phyloP scores from a whole-genome alignment of 768 basidiomycete species.

The Hericium erinaceus region DNA sequence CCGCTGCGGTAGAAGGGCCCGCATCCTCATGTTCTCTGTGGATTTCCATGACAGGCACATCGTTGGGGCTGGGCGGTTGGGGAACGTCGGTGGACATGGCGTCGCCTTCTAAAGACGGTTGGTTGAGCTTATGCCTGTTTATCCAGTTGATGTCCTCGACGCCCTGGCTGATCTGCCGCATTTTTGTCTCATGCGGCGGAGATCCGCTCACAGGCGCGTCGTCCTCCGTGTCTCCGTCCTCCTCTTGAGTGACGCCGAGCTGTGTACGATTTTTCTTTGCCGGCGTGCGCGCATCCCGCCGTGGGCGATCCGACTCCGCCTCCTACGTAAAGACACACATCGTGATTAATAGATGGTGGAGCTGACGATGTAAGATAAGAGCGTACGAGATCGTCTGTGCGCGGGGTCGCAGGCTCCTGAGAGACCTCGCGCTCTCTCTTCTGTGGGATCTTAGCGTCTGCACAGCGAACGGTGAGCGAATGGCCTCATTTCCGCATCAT shows the following conservation, averaged over 20 bases:
- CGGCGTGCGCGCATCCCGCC: conserved; percentile 44
- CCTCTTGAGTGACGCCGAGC: conserved; percentile 39
- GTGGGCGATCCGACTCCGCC: conserved; percentile 14
- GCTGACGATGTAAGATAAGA: background rate
- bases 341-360: background rate
- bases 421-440: conserved; percentile 78
- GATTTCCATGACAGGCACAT: conserved; percentile 28
- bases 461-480: background rate
- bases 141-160: conserved; percentile 73
- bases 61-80: conserved; percentile 9
- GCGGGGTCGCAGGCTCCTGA: conserved; percentile 47
- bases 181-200: conserved; percentile 72
- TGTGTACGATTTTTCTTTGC: conserved; percentile 66
- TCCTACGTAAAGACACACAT: conserved; percentile 9
- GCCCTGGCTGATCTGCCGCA: conserved; percentile 68
- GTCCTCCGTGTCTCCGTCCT: conserved; percentile 47
- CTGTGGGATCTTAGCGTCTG: conserved; percentile 36
- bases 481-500: background rate
- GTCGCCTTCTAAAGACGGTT: conserved; percentile 1
- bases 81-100: background rate
- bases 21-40: background rate
- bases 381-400: conserved; percentile 25
- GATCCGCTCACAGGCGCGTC: conserved; percentile 26
- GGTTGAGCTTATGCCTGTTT: conserved; percentile 29
- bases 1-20: background rate